phyloP scores from a whole-genome alignment of 108 stramenopile species.

The Pseudonitzschia pungens region DNA sequence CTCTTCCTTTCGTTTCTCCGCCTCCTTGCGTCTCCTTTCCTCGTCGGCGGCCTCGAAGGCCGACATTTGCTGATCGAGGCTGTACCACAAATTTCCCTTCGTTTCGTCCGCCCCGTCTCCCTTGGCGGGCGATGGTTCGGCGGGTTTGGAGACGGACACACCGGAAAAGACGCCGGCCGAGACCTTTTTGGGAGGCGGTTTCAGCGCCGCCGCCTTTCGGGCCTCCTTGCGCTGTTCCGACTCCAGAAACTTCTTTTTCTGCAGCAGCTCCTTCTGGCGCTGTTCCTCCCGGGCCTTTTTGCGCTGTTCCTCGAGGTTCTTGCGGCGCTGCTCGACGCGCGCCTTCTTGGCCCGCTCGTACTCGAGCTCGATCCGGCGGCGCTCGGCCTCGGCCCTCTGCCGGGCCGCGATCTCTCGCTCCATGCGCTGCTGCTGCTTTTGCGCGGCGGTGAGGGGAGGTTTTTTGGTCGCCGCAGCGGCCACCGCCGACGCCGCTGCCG shows the following conservation, averaged over 20 bases:
- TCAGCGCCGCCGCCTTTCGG: constrained; percentile 21
- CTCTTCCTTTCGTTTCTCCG: constrained; percentile 30
- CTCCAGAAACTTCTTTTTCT: constrained; percentile 29
- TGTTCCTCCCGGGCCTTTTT: constrained; percentile 32
- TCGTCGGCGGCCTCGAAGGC: constrained; percentile 30
- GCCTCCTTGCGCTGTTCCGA: constrained; percentile 29
- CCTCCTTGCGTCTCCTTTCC: constrained; percentile 20
- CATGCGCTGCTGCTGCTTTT: constrained; percentile 6
- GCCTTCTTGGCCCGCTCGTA: constrained; percentile 28
- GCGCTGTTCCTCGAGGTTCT: constrained; percentile 23
- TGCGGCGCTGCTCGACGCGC: constrained; percentile 25
- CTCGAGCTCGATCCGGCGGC: constrained; percentile 9
- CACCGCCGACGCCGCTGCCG: not conserved
- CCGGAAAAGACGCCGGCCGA: not conserved
- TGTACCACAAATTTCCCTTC: constrained; percentile 15
- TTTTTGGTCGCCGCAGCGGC: not conserved
- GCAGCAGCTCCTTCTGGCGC: constrained; percentile 13
- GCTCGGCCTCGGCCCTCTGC: constrained; percentile 3
- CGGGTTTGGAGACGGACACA: not conserved
- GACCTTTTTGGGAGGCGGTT: constrained; percentile 7
- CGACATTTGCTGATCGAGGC: constrained; percentile 15
- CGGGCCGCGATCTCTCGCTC: constrained; percentile 13
- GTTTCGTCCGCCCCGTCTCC: not conserved
- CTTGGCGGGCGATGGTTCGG: too few relatives aligned
- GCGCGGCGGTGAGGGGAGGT: not conserved